phyloP scores from a whole-genome alignment of 805 yeast species.

The Alloascoidea hylecoeti region DNA sequence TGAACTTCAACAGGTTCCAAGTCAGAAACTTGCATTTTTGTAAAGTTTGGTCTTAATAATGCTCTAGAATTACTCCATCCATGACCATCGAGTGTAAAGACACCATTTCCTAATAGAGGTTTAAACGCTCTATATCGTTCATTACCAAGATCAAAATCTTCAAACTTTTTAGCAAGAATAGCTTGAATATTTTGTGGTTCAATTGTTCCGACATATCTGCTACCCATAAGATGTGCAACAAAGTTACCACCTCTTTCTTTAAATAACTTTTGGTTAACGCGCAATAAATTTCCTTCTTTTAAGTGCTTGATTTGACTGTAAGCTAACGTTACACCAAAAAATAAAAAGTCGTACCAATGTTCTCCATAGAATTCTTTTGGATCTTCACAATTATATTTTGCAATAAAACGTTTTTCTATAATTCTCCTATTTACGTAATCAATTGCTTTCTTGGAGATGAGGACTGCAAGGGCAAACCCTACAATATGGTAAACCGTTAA shows the following conservation, averaged over 20 bases:
- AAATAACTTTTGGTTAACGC: background rate
- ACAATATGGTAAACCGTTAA: background rate
- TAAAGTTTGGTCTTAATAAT: constrained; percentile 20
- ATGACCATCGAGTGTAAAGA: constrained; percentile 19
- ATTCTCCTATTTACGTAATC: background rate
- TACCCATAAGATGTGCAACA: background rate
- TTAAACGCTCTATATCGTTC: constrained; percentile 12
- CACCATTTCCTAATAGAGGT: constrained; percentile 19
- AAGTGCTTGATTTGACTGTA: background rate
- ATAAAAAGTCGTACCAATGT: background rate
- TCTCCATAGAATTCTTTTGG: background rate
- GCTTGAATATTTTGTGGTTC: constrained; percentile 20
- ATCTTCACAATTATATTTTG: background rate
- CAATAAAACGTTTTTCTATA: background rate
- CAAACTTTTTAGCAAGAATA: constrained; percentile 16
- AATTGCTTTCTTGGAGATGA: background rate
- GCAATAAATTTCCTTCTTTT: background rate
- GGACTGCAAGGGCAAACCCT: background rate
- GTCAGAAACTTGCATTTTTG: constrained; percentile 16
- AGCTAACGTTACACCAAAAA: background rate
- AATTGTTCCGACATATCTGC: constrained; percentile 7
- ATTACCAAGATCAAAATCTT: constrained; percentile 16
- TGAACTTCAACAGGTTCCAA: constrained; percentile 16
- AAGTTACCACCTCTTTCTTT: background rate
- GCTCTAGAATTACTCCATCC: constrained; percentile 22